Evolutionary conservation across 257 asterid genomes (phyloP).

Genomic region (Lavandula angustifolia): DNA sequence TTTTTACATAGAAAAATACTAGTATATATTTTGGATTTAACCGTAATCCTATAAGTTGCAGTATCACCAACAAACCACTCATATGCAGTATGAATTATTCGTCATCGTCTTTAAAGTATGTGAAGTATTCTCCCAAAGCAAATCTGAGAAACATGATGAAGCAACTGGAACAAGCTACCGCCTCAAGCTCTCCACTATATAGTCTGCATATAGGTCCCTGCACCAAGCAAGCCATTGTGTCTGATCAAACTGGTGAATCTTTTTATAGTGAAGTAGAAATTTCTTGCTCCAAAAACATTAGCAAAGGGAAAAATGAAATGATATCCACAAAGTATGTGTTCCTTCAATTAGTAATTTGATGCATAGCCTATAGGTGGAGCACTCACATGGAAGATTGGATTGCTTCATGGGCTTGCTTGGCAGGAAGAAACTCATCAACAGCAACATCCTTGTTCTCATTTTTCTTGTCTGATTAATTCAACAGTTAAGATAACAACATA

Average conservation of each 20-base stretch:
- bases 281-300: neutral
- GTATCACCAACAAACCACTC: constrained; percentile 25
- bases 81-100: constrained; percentile 25
- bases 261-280: neutral
- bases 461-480: constrained; percentile 64
- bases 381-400: constrained; percentile 83
- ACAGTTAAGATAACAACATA: constrained; percentile 40
- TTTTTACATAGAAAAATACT: constrained; percentile 24
- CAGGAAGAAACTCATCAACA: constrained; percentile 76
- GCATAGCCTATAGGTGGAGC: neutral
- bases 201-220: constrained; percentile 83
- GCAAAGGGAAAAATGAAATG: neutral
- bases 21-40: constrained; percentile 14
- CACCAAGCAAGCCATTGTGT: constrained; percentile 17
- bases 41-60: neutral
- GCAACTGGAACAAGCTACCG: constrained; percentile 45
- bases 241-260: neutral
- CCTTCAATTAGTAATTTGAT: neutral
- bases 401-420: constrained; percentile 70
- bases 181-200: constrained; percentile 79
- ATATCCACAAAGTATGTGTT: neutral
- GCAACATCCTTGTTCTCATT: constrained; percentile 96
- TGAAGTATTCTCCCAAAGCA: constrained; percentile 20
- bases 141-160: constrained; percentile 25
- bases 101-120: constrained; percentile 34